Base-by-base conservation (phyloP, 2,329 filamentous ascomycete species). In the Aspergillus piperis region DNA sequence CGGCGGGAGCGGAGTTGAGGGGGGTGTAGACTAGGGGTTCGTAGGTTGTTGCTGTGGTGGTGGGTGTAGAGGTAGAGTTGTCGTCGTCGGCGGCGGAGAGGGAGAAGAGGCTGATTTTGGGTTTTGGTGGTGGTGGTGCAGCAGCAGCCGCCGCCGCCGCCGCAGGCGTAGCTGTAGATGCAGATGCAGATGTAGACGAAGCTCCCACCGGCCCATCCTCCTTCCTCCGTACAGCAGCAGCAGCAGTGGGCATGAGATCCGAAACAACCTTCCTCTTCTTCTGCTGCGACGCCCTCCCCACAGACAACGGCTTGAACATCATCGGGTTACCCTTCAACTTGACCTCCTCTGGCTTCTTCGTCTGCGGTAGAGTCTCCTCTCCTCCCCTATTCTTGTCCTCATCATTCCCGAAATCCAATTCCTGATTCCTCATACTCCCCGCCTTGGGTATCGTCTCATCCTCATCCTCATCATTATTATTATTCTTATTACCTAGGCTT, bases 231-330 rank as follows among this genome's bases (percentile, higher is more conserved):
- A 36, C 32, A 36, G 11, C 2, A 11, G 32, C 2, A 11, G 32
- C 32, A 36, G 32, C 32, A 13, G 32, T 11, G 1, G 32, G 32
- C 32, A 36, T 36, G 3, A 36, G 11, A 13, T 36, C 57, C 8
- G 67, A 61, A 3, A 69, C 57, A 23, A 76, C 73, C 39, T 74
- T 73, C 59, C 81, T 79, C 69, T 84, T 88, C 78, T 89, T 91
- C 78, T 90, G 92, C 64, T 84, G 85, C 30, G 87, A 83, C 64
- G 89, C 91, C 62, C 91, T 84, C 15, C 88, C 86, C 13, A 97
- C 92, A 1, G 93, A 96, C 39, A 97, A 80, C 3, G 94, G 94
- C 72, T 88, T 90, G 76, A 98, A 97, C 86, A 92, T 90, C 75
- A 93, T 86, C 11, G 92, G 86, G 68, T 93, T 95, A 19, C 90